Evolutionary conservation across 129 eudicot species (phyloP).

Genomic region (Flaveria sonorensis): DNA sequence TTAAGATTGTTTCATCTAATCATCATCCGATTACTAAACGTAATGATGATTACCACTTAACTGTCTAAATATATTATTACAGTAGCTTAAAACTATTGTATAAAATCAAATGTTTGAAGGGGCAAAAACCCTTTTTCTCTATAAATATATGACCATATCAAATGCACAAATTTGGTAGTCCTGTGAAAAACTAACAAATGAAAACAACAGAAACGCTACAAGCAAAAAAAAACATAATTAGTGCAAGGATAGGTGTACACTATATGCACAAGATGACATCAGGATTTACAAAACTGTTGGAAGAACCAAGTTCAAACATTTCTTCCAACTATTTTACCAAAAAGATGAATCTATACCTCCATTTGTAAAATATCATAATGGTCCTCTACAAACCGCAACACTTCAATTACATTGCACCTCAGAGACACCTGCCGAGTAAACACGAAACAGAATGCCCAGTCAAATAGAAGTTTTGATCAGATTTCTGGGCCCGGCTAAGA

Average conservation of each 20-base stretch:
- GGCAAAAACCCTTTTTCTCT: no score
- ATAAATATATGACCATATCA: no score
- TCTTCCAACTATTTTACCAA: constrained; percentile 5
- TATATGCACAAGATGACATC: constrained; percentile 30
- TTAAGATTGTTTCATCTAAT: no score
- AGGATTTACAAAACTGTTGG: constrained; percentile 28
- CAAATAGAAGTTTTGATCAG: not conserved
- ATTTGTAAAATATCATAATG: constrained; percentile 14
- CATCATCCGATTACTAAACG: no score
- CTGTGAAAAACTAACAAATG: no score
- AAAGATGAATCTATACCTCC: constrained; percentile 27
- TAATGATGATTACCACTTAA: no score
- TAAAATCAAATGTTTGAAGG: no score
- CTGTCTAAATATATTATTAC: no score
- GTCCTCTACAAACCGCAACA: constrained; percentile 25
- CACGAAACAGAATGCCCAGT: not conserved
- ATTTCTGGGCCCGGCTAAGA: not conserved
- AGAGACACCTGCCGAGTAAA: not conserved
- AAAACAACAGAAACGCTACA: no score
- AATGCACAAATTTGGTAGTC: no score
- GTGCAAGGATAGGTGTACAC: not conserved
- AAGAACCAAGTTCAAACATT: constrained; percentile 22
- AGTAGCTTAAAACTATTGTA: no score
- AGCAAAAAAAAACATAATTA: not conserved
- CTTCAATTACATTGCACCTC: constrained; percentile 28